Base-by-base conservation (phyloP, 352 stramenopile genomes). In the Globisporangium viniferum region DNA sequence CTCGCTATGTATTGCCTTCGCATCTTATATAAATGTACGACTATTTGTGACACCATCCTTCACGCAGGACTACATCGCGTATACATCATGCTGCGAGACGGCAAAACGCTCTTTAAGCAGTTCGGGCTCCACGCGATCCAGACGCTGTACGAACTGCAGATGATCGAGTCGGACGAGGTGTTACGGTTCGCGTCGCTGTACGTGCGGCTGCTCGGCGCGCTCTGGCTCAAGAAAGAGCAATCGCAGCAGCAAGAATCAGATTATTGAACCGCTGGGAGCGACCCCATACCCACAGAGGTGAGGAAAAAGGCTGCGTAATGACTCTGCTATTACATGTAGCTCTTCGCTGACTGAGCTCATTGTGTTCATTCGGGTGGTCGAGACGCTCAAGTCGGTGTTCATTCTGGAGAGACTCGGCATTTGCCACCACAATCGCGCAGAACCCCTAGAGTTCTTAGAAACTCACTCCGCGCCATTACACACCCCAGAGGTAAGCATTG, bases 321-420 rank as follows among this genome's bases (percentile, higher is more conserved):
- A 12, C 4, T 14, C 24, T 48, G 39, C 14, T 48, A 5, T 4
- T 18, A 3, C 20, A 4, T 4, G 53, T 29, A 36, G 5, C 15
- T 39, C 24, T 59, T 59, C 24, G 33, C 5, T 36, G 5, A 59
- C n/a, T 36, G 10, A 7, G 18, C 5, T 39, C 2, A 12, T 24
- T 8, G 18, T 35, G 12, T 29, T 20, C 39, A 15, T 70, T 7
- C n/a, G 46, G 67, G 60, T 72, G 5, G 69, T 94, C 6, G 77
- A 89, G 7, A 75, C 72, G 18, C 76, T 95, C 58, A 73, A 73
- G 56, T 75, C 80, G 18, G 73, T 96, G 35, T 95, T 94, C 55
- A 70, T 91, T 8, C 64, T 95, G 8, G 88, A 96, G 54, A 80
- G 88, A 22, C 68, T 93, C 9, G 88, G 88, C 8, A 82, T 93